Percentiles rank a stretch among this genome's conserved stretches.
phyloP scores from a whole-genome alignment of 2,329 filamentous ascomycete species.

The Colletotrichum ledebouriae region DNA sequence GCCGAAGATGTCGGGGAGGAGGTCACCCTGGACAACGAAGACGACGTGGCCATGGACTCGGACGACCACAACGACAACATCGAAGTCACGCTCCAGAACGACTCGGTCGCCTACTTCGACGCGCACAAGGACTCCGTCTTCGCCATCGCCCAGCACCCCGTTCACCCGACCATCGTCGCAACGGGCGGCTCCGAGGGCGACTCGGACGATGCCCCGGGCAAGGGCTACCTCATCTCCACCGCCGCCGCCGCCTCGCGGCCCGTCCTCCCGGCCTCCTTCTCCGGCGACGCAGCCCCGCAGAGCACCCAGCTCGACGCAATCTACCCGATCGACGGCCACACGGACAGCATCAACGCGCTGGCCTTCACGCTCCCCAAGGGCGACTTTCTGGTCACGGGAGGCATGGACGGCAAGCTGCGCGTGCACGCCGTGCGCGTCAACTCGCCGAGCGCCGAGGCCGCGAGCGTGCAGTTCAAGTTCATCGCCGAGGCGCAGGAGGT shows the following conservation, averaged over 20 bases:
- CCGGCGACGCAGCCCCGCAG: constrained; percentile 61
- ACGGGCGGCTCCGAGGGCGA: constrained; percentile 82
- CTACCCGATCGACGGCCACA: constrained; percentile 87
- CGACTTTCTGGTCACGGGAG: constrained; percentile 87
- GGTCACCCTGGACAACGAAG: constrained; percentile 69
- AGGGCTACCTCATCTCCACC: constrained; percentile 87
- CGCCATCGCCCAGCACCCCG: constrained; percentile 92
- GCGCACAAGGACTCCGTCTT: constrained; percentile 91
- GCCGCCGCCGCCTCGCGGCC: constrained; percentile 73
- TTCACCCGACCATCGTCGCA: constrained; percentile 81
- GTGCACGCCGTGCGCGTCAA: constrained; percentile 71
- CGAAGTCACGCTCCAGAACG: constrained; percentile 88
- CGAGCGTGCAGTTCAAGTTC: constrained; percentile 65
- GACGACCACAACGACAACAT: constrained; percentile 75
- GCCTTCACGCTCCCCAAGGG: constrained; percentile 86
- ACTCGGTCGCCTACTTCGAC: constrained; percentile 94
- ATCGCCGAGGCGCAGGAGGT: constrained; percentile 88
- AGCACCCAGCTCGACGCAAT: constrained; percentile 74
- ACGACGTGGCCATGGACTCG: constrained; percentile 88
- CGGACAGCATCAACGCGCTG: constrained; percentile 89
- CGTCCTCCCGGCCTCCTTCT: constrained; percentile 81
- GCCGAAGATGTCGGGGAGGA: constrained; percentile 85
- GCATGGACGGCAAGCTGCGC: constrained; percentile 86
- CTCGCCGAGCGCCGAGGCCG: constrained; percentile 56
- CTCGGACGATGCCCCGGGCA: constrained; percentile 74